Conservation (phyloP, 2,329 filamentous ascomycete genomes). For the Neoarthrinium moseri region DNA sequence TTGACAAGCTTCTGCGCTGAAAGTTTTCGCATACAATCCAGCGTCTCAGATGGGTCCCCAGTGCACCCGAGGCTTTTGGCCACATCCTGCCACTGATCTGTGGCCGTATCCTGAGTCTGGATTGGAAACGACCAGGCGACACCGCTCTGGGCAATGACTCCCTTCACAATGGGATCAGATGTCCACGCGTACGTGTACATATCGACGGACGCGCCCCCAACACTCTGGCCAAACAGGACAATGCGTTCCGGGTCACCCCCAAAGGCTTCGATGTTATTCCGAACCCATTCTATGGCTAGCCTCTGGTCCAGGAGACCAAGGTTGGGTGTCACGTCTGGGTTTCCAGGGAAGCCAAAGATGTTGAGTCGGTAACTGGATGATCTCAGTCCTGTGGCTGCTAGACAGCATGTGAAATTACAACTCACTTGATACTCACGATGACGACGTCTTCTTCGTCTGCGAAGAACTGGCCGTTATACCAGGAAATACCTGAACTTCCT, state of each 20-base stretch:
- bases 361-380: constrained; percentile 5
- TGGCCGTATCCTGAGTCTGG: not conserved
- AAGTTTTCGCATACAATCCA: not conserved
- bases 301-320: constrained; percentile 45
- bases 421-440: constrained; percentile 2
- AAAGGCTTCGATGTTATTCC: constrained; percentile 33
- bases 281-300: constrained; percentile 57
- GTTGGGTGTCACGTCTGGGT: constrained; percentile 38
- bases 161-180: constrained; percentile 4
- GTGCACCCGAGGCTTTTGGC: not conserved
- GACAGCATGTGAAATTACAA: too few relatives aligned
- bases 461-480: constrained; percentile 7
- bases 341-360: constrained; percentile 9
- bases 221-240: constrained; percentile 13
- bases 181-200: constrained; percentile 5
- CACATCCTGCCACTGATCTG: not conserved
- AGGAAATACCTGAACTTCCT: not conserved
- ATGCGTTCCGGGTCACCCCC: constrained; percentile 30
- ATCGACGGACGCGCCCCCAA: constrained; percentile 1
- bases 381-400: too few relatives aligned
- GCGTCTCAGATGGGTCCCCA: not conserved
- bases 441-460: constrained; percentile 7
- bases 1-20: not conserved
- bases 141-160: constrained; percentile 3
- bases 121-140: not conserved